Percentiles rank a stretch among this genome's conserved stretches.
phyloP scores from a whole-genome alignment of 495 filamentous ascomycete genomes.

The Polyplosphaeria fusca region DNA sequence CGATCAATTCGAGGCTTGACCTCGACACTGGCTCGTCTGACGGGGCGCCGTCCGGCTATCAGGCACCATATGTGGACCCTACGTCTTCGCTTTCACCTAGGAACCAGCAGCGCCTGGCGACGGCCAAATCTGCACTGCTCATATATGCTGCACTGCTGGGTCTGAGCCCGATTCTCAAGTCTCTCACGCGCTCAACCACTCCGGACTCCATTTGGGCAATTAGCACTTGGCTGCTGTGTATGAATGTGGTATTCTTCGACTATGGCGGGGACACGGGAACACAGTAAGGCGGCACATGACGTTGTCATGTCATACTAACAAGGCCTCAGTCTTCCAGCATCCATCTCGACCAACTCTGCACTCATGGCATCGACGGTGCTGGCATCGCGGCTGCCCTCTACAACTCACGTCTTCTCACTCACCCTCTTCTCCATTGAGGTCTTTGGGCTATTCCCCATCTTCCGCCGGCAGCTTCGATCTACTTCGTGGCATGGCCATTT shows the following conservation, averaged over 20 bases:
- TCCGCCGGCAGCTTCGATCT: conserved; percentile 79
- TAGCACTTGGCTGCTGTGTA: conserved; percentile 84
- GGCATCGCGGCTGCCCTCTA: conserved; percentile 79
- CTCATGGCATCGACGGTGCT: conserved; percentile 92
- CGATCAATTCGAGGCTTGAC: conserved; percentile 7
- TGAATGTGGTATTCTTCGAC: conserved; percentile 97
- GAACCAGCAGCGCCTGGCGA: conserved; percentile 65
- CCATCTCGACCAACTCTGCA: conserved; percentile 89
- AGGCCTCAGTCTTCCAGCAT: conserved; percentile 66
- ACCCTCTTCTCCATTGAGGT: conserved; percentile 96
- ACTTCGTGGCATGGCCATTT: conserved; percentile 82
- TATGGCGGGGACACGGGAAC: conserved; percentile 70
- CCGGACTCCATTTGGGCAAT: conserved; percentile 95
- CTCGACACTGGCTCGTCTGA: conserved; percentile 9
- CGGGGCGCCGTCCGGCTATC: conserved; percentile 2
- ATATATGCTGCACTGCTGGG: conserved; percentile 91
- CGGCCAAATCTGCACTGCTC: conserved; percentile 83
- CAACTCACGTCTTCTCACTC: conserved; percentile 91
- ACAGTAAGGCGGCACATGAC: conserved; percentile 42
- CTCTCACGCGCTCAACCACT: conserved; percentile 83
- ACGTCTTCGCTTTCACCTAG: conserved; percentile 52
- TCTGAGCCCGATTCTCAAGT: conserved; percentile 90
- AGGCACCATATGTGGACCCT: conserved; percentile 35
- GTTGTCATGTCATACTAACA: conserved; percentile 8
- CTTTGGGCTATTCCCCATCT: conserved; percentile 94